Conservation (phyloP, 352 stramenopile genomes). For the Globisporangium paroecandrum region DNA sequence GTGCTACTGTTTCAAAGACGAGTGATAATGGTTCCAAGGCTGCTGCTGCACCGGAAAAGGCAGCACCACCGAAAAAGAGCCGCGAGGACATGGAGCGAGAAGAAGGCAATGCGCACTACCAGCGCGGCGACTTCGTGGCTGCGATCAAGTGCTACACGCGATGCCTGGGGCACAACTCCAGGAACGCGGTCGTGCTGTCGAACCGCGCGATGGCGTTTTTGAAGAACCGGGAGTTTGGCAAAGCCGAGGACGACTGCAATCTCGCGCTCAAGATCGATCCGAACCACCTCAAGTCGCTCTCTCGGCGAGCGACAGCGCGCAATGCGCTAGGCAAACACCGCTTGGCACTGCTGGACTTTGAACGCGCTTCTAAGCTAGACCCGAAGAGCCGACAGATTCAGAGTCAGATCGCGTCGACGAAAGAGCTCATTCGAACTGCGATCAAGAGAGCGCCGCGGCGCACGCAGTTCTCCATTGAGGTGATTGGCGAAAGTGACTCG, state of each 20-base stretch:
- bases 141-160: constrained; percentile 89
- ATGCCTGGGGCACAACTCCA: constrained; percentile 66
- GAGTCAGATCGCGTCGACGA: constrained; percentile 51
- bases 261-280: constrained; percentile 74
- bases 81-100: constrained; percentile 78
- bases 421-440: constrained; percentile 56
- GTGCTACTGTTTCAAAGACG: neutral
- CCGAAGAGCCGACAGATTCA: constrained; percentile 69
- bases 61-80: constrained; percentile 15
- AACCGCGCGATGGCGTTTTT: constrained; percentile 91
- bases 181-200: constrained; percentile 76
- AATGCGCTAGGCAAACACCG: constrained; percentile 85
- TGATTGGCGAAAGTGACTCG: constrained; percentile 26
- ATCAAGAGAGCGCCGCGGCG: constrained; percentile 67
- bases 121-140: constrained; percentile 77
- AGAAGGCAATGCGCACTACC: constrained; percentile 93
- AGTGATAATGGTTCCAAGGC: neutral
- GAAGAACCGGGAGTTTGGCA: constrained; percentile 82
- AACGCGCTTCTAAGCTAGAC: constrained; percentile 57
- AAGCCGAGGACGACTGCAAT: constrained; percentile 90
- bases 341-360: constrained; percentile 81
- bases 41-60: neutral
- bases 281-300: constrained; percentile 83
- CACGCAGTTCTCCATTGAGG: constrained; percentile 43
- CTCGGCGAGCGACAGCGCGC: constrained; percentile 77